Conservation (phyloP, 441 rosid genomes). For the Sinapis alba region DNA sequence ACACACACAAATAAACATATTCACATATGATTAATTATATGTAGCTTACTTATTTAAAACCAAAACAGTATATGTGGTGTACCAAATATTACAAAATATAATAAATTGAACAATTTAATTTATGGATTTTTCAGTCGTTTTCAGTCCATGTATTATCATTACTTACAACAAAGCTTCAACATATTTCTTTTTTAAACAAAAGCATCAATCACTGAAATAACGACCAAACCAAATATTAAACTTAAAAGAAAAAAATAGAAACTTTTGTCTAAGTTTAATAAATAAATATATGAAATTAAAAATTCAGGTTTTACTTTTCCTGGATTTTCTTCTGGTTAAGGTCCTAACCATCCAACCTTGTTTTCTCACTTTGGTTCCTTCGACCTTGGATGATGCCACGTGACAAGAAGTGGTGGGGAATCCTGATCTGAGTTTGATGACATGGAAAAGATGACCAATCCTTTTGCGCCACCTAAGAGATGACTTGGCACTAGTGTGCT, state of each 20-base stretch:
- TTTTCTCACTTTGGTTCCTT: constrained; percentile 71
- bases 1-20: not conserved
- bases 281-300: not conserved
- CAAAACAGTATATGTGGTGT: too few relatives aligned
- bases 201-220: constrained; percentile 30
- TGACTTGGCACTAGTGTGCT: constrained; percentile 59
- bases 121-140: not conserved
- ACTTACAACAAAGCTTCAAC: constrained; percentile 34
- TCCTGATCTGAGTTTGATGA: constrained; percentile 59
- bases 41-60: too few relatives aligned
- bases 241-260: not conserved
- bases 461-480: constrained; percentile 85
- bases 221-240: constrained; percentile 27
- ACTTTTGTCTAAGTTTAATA: not conserved
- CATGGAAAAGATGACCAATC: constrained; percentile 81
- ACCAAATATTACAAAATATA: not conserved
- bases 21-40: too few relatives aligned
- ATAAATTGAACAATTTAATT: not conserved
- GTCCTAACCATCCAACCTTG: constrained; percentile 74
- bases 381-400: constrained; percentile 62
- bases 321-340: constrained; percentile 69
- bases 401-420: constrained; percentile 68
- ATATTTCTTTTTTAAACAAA: constrained; percentile 20
- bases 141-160: constrained; percentile 28
- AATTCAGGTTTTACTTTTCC: constrained; percentile 35